Percentiles rank a stretch among this genome's conserved stretches.
phyloP scores from a whole-genome alignment of 371 early-diverging fungal genomes.

The Rhizopus sp. region DNA sequence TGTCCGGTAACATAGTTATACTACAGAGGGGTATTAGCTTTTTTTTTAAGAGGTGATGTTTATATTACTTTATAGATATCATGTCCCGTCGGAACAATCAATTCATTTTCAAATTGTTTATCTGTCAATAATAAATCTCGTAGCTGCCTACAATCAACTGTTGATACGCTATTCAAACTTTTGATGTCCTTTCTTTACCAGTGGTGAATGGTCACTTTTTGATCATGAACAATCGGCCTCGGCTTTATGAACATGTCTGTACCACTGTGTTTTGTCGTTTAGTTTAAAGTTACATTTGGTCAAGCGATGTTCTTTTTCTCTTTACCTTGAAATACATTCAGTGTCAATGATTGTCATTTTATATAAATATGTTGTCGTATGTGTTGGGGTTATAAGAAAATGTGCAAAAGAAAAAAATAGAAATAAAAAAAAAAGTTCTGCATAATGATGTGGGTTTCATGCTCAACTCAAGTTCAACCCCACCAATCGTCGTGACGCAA shows the following conservation, averaged over 20 bases:
- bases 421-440: constrained; percentile 2
- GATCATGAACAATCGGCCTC: constrained; percentile 46
- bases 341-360: constrained; percentile 30
- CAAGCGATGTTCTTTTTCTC: neutral
- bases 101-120: constrained; percentile 26
- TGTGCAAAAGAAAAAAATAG: neutral
- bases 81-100: constrained; percentile 43
- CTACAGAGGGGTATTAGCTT: neutral
- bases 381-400: neutral
- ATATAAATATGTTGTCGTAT: neutral
- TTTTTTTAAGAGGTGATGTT: too few relatives aligned
- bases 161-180: too few relatives aligned
- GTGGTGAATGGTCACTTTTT: constrained; percentile 63
- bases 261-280: constrained; percentile 6
- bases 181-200: constrained; percentile 41
- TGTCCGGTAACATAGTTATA: constrained; percentile 66
- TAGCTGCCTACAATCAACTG: constrained; percentile 74
- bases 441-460: constrained; percentile 13
- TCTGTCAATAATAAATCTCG: constrained; percentile 81
- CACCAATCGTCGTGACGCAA: neutral
- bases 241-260: constrained; percentile 15
- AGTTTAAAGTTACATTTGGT: neutral
- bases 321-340: constrained; percentile 23
- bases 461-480: neutral
- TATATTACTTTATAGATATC: constrained; percentile 29